Percentiles rank a stretch among this genome's conserved stretches.
Conservation (phyloP, 129 eudicot species). For the Silybum marianum region DNA sequence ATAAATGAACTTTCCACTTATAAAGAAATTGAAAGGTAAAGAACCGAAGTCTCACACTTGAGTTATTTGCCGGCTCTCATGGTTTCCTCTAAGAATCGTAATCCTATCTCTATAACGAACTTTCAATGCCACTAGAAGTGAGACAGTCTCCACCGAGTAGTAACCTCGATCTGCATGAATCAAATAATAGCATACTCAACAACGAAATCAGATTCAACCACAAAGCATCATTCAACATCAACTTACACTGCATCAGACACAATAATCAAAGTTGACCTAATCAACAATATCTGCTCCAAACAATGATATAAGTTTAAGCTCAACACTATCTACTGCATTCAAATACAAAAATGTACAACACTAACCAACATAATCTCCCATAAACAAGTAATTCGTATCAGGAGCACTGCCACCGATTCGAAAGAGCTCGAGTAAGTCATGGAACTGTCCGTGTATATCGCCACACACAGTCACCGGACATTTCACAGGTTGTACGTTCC, state of each 20-base stretch:
- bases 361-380: constrained; percentile 65
- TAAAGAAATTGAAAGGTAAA: not conserved
- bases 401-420: constrained; percentile 55
- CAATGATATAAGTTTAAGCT: not conserved
- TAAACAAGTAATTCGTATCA: constrained; percentile 57
- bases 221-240: constrained; percentile 14
- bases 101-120: constrained; percentile 93
- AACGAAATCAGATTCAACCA: constrained; percentile 16
- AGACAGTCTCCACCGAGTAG: constrained; percentile 68
- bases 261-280: constrained; percentile 13
- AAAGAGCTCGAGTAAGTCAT: constrained; percentile 50
- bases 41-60: constrained; percentile 47
- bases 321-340: not conserved
- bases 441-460: constrained; percentile 52
- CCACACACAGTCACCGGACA: constrained; percentile 55
- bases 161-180: constrained; percentile 57
- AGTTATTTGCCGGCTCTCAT: constrained; percentile 74
- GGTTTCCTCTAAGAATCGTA: constrained; percentile 96
- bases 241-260: not conserved
- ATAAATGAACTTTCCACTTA: not conserved
- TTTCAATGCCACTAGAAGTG: constrained; percentile 64
- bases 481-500: constrained; percentile 54
- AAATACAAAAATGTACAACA: not conserved
- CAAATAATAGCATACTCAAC: constrained; percentile 23
- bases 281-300: not conserved